These are phyloP conservation scores for Aegilops speltoides DNA, from an alignment of 176 grass and related monocot genomes.

Conservation along the genomic window DNA sequence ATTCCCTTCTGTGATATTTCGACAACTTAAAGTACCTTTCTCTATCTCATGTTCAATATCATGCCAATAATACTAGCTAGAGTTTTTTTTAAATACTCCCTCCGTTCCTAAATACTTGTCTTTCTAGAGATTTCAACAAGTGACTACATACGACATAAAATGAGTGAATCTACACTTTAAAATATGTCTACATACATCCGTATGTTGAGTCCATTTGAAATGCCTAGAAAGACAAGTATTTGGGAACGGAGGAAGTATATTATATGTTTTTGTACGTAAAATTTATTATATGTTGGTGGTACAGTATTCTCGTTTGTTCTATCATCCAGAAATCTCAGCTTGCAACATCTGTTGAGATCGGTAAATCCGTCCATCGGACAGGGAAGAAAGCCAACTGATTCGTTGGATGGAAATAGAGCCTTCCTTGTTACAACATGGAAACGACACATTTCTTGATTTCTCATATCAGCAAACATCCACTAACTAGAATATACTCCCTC, in stretches of 20 bases:
- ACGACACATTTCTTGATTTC: conserved; percentile 50
- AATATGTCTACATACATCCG: no score
- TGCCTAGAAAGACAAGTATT: no score
- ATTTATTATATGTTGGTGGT: conserved; percentile 9
- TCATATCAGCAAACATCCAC: conserved; percentile 25
- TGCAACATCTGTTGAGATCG: conserved; percentile 84
- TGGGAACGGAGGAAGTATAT: no score
- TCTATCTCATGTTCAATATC: not conserved
- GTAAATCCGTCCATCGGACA: conserved; percentile 40
- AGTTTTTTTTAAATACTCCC: not conserved
- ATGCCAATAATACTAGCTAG: not conserved
- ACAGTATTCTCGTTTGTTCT: conserved; percentile 17
- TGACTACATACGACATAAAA: no score
- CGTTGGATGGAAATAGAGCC: not conserved
- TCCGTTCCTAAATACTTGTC: no score
- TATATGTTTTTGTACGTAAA: no score
- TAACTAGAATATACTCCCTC: conserved; percentile 57
- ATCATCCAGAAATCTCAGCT: conserved; percentile 79
- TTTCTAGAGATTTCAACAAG: no score
- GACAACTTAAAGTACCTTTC: conserved; percentile 9
- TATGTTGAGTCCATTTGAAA: no score
- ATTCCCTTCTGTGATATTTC: conserved; percentile 11
- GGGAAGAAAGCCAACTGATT: conserved; percentile 29
- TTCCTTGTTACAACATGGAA: conserved; percentile 35
- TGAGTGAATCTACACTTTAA: no score